Percentiles rank a stretch among this genome's conserved stretches.
phyloP scores from a whole-genome alignment of 2,329 filamentous ascomycete species.

The Hypoxylon sp. region DNA sequence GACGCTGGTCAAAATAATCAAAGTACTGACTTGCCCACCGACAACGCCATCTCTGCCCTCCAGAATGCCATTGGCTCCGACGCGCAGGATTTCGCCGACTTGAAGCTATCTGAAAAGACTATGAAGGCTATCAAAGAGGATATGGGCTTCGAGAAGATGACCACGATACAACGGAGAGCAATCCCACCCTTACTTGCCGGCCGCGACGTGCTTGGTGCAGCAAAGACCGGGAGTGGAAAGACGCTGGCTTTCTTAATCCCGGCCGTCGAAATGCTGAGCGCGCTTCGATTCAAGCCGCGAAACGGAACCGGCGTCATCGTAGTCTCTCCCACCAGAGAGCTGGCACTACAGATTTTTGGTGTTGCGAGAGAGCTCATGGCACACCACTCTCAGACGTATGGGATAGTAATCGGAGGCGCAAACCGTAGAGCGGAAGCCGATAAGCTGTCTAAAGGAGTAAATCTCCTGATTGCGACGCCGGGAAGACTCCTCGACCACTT shows the following conservation, averaged over 20 bases:
- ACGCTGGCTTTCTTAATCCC: conserved; percentile 95
- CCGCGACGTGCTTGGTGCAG: conserved; percentile 92
- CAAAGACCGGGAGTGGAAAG: conserved; percentile 94
- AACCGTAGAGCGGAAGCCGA: conserved; percentile 92
- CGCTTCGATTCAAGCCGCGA: conserved; percentile 89
- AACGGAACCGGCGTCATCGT: conserved; percentile 95
- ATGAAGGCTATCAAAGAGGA: conserved; percentile 84
- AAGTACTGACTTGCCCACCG: conserved; percentile 39
- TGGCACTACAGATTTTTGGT: conserved; percentile 96
- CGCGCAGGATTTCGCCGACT: conserved; percentile 80
- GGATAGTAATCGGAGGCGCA: conserved; percentile 95
- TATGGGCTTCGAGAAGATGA: conserved; percentile 97
- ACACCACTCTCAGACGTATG: conserved; percentile 90
- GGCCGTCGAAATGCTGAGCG: conserved; percentile 91
- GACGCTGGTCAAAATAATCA: conserved; percentile 43
- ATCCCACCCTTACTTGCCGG: conserved; percentile 92
- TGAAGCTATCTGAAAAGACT: conserved; percentile 89
- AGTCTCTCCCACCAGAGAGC: conserved; percentile 91
- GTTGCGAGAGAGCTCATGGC: conserved; percentile 94
- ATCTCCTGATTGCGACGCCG: conserved; percentile 93
- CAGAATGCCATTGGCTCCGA: conserved; percentile 70
- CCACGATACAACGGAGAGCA: conserved; percentile 88
- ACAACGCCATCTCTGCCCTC: conserved; percentile 64
- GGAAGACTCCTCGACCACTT: conserved; percentile 94
- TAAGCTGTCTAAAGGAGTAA: conserved; percentile 94